Conservation (phyloP, 2,329 filamentous ascomycete genomes). For the Fusarium robinianum region DNA sequence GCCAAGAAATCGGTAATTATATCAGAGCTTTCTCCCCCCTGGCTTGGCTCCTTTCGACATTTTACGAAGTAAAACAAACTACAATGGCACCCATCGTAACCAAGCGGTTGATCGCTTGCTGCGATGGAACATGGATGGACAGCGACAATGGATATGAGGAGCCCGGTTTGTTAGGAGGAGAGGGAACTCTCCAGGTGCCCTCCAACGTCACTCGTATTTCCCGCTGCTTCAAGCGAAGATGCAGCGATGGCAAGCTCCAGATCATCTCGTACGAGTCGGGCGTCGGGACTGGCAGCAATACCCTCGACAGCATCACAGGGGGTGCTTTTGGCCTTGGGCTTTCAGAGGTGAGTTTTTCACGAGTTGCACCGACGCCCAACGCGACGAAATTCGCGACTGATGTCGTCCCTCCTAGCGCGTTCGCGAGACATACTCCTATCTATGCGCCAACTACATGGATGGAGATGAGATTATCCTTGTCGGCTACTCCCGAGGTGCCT, state of each 20-base stretch:
- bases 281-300: constrained; percentile 58
- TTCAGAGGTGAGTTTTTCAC: constrained; percentile 51
- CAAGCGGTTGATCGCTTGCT: constrained; percentile 57
- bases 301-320: constrained; percentile 56
- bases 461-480: constrained; percentile 62
- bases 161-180: constrained; percentile 42
- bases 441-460: constrained; percentile 64
- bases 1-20: no score
- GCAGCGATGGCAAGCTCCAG: constrained; percentile 57
- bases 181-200: constrained; percentile 53
- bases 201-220: constrained; percentile 66
- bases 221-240: constrained; percentile 57
- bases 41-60: no score
- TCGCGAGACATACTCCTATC: constrained; percentile 64
- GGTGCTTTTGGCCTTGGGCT: constrained; percentile 61
- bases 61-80: neutral
- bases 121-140: constrained; percentile 60
- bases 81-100: constrained; percentile 11
- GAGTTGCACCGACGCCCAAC: no score
- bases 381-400: neutral
- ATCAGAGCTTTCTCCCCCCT: no score
- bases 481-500: constrained; percentile 63
- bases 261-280: constrained; percentile 66
- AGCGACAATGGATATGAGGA: constrained; percentile 54
- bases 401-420: constrained; percentile 47